phyloP scores from a whole-genome alignment of 2,329 filamentous ascomycete species.

The Mollisiaceae sp. region DNA sequence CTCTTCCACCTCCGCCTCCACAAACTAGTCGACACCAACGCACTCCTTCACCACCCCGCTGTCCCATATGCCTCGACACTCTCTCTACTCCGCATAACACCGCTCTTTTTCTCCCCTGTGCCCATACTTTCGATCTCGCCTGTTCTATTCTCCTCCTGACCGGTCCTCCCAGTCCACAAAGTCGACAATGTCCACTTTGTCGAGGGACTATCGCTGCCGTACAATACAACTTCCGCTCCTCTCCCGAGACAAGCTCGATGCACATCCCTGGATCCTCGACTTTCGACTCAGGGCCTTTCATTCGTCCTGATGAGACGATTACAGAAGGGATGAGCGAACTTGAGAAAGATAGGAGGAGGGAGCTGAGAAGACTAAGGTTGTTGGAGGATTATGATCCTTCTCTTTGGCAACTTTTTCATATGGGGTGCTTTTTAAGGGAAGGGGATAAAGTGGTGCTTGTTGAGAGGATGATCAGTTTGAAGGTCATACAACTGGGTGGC shows the following conservation, averaged over 20 bases:
- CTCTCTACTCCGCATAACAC: neutral
- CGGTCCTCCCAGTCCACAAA: neutral
- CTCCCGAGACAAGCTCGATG: neutral
- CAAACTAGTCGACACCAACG: neutral
- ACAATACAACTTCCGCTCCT: conserved; percentile 6
- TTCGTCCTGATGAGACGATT: neutral
- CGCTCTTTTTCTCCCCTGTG: neutral
- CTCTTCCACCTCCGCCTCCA: neutral
- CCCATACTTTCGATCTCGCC: neutral
- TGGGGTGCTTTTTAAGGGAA: neutral
- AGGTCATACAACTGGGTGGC: neutral
- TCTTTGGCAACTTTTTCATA: neutral
- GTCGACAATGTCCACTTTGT: neutral
- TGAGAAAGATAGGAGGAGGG: neutral
- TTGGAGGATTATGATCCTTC: neutral
- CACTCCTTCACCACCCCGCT: neutral
- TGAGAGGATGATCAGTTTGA: neutral
- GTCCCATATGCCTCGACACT: neutral
- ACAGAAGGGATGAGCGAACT: neutral
- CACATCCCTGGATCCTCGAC: neutral
- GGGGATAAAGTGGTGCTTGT: neutral
- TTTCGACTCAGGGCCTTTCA: neutral
- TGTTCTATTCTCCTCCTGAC: neutral
- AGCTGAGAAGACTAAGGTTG: neutral
- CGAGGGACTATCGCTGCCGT: neutral